Evolutionary conservation across 2,329 filamentous ascomycete genomes (phyloP), one percentile per base, ranked within the genome.

Genomic region (Daldinia sp.): DNA sequence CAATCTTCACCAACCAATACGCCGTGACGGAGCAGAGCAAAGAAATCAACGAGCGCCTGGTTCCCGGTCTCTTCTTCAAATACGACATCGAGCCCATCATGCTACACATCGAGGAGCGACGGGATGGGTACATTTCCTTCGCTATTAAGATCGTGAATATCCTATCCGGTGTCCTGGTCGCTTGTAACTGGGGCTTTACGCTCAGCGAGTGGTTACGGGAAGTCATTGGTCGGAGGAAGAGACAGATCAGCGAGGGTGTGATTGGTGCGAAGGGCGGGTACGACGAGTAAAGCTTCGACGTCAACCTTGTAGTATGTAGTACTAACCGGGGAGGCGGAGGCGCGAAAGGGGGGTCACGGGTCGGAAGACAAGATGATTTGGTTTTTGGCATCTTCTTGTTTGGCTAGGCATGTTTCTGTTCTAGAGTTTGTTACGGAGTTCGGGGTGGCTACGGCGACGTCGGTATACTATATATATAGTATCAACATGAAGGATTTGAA

Each of bases 51-150:
- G 90, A 96, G 72, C 87, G 83, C 70, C 80, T 82, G 61, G 86
- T 97, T 0, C 95, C 95, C 0, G 95, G 95, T 29, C 88, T 99
- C 65, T 99, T 98, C 76, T 92, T 99, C 85, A 99, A 98, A 81
- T 99, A 96, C 80, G 94, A 98, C 76, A 97, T 99, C 71, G 95
- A 99, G 82, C 95, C 95, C 1, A 94, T 99, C 71, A 81, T 95
- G 76, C 82, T 99, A 54, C 89, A 90, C 25, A 90, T 99, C 39
- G 90, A 90, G 64, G 94, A 98, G 80, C 87, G 88, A 73, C 87
- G 93, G 73, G 89, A 90, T 59, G 84, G 91, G 41, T 82, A 97
- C 61, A 78, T 97, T 68, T 82, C 85, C 21, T 87, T 99, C 70
- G 64, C 94, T 43, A 85, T 98, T 68, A 88, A 94, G 75, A 79